Conservation (phyloP, 2,329 filamentous ascomycete genomes). For the Magnaporthiopsis rhizophila region DNA sequence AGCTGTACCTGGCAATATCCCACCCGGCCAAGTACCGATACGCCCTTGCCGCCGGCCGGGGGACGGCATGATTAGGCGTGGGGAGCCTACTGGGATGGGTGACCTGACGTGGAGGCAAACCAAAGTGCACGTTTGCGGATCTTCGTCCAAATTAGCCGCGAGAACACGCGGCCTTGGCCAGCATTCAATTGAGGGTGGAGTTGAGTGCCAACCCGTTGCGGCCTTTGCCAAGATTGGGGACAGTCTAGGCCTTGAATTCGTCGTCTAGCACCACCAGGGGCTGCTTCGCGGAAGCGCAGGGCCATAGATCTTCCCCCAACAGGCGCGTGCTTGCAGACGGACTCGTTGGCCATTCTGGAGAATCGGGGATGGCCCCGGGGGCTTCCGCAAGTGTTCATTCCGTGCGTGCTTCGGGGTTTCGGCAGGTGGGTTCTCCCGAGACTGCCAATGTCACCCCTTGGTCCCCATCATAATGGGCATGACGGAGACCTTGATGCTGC, state of each 20-base stretch:
- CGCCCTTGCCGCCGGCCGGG: neutral
- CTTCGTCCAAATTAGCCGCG: neutral
- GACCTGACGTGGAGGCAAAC: neutral
- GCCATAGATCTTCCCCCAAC: neutral
- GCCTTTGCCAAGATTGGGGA: neutral
- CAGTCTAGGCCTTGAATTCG: neutral
- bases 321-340: too few species aligned
- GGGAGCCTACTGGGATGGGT: neutral
- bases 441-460: neutral
- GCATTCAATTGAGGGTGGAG: neutral
- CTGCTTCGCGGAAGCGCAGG: neutral
- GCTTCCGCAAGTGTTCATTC: conserved; percentile 7
- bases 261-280: neutral
- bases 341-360: neutral
- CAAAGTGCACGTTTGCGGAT: neutral
- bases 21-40: neutral
- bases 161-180: neutral
- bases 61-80: neutral
- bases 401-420: conserved; percentile 8
- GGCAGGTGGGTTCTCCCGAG: conserved; percentile 1
- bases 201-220: neutral
- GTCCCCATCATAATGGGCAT: neutral
- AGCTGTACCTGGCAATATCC: neutral
- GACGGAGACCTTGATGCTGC: neutral
- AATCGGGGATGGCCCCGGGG: conserved; percentile 9